These are phyloP conservation scores for Cercospora zeina DNA, from an alignment of 2,329 filamentous ascomycete genomes.

Conservation along the genomic window DNA sequence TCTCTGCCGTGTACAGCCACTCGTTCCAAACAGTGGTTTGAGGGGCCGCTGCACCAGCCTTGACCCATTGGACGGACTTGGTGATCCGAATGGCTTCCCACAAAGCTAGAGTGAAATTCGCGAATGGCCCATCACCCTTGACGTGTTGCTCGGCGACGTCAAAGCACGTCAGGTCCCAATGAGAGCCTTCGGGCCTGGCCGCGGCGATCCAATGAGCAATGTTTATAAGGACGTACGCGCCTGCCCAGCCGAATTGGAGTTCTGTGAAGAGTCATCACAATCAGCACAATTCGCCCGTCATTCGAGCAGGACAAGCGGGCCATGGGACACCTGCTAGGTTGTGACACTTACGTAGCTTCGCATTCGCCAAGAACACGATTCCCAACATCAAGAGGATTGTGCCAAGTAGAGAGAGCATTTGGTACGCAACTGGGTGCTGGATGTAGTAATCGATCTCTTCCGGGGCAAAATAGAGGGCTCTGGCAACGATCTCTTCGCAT, in stretches of 20 bases:
- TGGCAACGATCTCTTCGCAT: slow-evolving; percentile 53
- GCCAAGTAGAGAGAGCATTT: slow-evolving; percentile 52
- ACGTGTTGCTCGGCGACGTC: slow-evolving; percentile 44
- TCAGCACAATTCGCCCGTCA: not conserved
- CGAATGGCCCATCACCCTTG: slow-evolving; percentile 36
- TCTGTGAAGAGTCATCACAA: slow-evolving; percentile 21
- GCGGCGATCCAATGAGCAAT: slow-evolving; percentile 55
- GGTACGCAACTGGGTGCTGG: slow-evolving; percentile 45
- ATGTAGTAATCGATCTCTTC: slow-evolving; percentile 53
- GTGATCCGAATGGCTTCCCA: slow-evolving; percentile 53
- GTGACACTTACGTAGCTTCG: slow-evolving; percentile 40
- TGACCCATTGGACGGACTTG: slow-evolving; percentile 48
- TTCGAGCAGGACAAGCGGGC: not conserved
- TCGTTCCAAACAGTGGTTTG: slow-evolving; percentile 30
- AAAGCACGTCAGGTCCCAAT: slow-evolving; percentile 53
- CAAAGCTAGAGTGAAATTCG: slow-evolving; percentile 51
- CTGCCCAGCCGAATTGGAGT: slow-evolving; percentile 53
- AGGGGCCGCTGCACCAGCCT: slow-evolving; percentile 29
- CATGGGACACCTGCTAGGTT: not conserved
- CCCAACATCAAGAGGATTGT: slow-evolving; percentile 56
- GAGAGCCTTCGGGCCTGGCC: slow-evolving; percentile 48
- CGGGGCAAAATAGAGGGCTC: slow-evolving; percentile 55
- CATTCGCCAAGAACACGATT: slow-evolving; percentile 54
- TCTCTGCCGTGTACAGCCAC: slow-evolving; percentile 32
- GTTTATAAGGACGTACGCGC: slow-evolving; percentile 53